phyloP scores from a whole-genome alignment of 352 stramenopile species.

The Thraustochytrium sp. region DNA sequence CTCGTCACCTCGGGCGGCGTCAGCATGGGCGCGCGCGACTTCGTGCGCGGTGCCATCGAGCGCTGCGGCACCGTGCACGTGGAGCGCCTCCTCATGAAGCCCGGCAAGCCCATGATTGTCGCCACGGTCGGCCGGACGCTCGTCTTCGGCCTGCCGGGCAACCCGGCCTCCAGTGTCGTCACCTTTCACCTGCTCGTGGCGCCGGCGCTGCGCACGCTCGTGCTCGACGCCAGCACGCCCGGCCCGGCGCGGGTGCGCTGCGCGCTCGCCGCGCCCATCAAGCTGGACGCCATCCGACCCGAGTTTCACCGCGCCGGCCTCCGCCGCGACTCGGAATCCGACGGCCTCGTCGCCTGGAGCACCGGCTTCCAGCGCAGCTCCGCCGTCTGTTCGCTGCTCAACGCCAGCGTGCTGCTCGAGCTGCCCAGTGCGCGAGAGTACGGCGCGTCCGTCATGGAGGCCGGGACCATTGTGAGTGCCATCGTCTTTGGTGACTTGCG shows the following conservation, averaged over 20 bases:
- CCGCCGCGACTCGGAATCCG: not conserved
- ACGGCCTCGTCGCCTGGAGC: not conserved
- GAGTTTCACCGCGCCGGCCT: slow-evolving; percentile 85
- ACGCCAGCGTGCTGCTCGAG: not conserved
- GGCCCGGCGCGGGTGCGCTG: not conserved
- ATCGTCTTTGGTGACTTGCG: slow-evolving; percentile 10
- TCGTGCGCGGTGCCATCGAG: slow-evolving; percentile 83
- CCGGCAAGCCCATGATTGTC: slow-evolving; percentile 94
- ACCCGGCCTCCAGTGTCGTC: slow-evolving; percentile 88
- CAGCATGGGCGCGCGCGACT: slow-evolving; percentile 87
- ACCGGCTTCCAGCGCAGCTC: slow-evolving; percentile 38
- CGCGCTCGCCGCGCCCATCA: slow-evolving; percentile 54
- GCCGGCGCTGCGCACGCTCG: slow-evolving; percentile 77
- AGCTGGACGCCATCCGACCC: slow-evolving; percentile 78
- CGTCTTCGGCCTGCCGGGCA: slow-evolving; percentile 90
- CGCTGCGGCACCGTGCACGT: slow-evolving; percentile 82
- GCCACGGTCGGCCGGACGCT: slow-evolving; percentile 71
- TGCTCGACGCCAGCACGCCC: slow-evolving; percentile 52
- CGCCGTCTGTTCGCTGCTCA: not conserved
- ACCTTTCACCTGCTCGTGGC: slow-evolving; percentile 86
- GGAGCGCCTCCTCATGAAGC: slow-evolving; percentile 92
- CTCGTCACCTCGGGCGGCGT: slow-evolving; percentile 67
- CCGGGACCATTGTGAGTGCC: not conserved
- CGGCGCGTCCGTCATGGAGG: not conserved
- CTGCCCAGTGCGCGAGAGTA: not conserved